Percentiles rank a stretch among this genome's conserved stretches.
Evolutionary conservation across 1,284 basidiomycete species (phyloP).

Genomic region (Hymenochaete sp.): DNA sequence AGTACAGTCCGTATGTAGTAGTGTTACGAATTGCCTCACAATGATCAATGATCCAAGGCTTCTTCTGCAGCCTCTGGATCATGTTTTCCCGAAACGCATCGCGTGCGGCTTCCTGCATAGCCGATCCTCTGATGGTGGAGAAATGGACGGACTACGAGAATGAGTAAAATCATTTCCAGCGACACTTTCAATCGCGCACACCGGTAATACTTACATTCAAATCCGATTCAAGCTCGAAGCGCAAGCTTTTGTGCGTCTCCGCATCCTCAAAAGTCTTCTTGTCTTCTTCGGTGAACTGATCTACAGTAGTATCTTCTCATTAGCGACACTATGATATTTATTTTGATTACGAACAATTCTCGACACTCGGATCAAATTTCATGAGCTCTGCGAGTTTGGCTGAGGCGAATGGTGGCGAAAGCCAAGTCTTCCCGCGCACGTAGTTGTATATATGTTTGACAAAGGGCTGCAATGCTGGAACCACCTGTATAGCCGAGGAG

Average conservation of each 20-base stretch:
- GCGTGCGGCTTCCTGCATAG: slow-evolving; percentile 34
- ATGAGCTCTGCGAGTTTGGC: slow-evolving; percentile 33
- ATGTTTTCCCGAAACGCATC: slow-evolving; percentile 39
- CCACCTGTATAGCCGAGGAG: slow-evolving; percentile 57
- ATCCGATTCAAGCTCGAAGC: slow-evolving; percentile 40
- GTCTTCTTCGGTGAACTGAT: slow-evolving; percentile 46
- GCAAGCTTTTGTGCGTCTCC: slow-evolving; percentile 40
- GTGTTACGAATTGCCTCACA: slow-evolving; percentile 28
- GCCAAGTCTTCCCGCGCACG: slow-evolving; percentile 56
- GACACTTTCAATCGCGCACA: neutral
- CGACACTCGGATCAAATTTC: slow-evolving; percentile 26
- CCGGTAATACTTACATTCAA: slow-evolving; percentile 37
- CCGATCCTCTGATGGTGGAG: slow-evolving; percentile 36
- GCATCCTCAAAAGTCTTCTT: slow-evolving; percentile 41
- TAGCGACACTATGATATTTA: neutral
- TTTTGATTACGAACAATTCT: slow-evolving; percentile 35
- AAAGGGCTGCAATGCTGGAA: slow-evolving; percentile 47
- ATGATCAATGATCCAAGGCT: slow-evolving; percentile 51
- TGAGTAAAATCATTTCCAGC: neutral
- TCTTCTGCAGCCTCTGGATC: slow-evolving; percentile 42
- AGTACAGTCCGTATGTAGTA: neutral
- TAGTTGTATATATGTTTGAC: slow-evolving; percentile 47
- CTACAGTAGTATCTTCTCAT: slow-evolving; percentile 22
- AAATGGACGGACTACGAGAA: slow-evolving; percentile 35
- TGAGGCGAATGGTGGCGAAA: slow-evolving; percentile 41